Evolutionary conservation across 73 alveolate genomes (phyloP).

Genomic region (Tetrahymena borealis): DNA sequence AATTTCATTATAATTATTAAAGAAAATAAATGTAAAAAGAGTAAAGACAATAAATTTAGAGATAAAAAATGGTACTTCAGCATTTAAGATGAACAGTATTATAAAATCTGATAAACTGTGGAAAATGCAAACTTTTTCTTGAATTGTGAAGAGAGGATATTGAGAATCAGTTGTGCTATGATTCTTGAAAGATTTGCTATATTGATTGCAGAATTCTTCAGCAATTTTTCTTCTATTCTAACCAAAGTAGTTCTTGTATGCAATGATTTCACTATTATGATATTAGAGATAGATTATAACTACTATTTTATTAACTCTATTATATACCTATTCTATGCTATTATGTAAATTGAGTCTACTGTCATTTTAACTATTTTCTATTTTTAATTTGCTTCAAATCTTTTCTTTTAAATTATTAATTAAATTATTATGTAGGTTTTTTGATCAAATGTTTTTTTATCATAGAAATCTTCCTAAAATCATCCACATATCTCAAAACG

Average conservation of each 20-base stretch:
- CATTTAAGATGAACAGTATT: constrained; percentile 15
- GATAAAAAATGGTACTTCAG: constrained; percentile 20
- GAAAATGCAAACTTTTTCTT: constrained; percentile 22
- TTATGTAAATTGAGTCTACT: constrained; percentile 27
- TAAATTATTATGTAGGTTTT: neutral
- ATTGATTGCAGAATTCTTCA: constrained; percentile 20
- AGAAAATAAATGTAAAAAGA: too few relatives aligned
- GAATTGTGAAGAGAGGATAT: constrained; percentile 25
- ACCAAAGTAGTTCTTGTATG: constrained; percentile 18
- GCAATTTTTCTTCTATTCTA: constrained; percentile 18
- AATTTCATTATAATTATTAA: neutral
- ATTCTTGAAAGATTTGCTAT: constrained; percentile 12
- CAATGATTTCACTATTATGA: constrained; percentile 21
- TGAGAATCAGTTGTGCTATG: constrained; percentile 3
- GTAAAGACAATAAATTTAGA: too few relatives aligned
- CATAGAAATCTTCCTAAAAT: neutral
- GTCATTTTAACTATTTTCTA: neutral
- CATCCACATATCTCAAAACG: neutral
- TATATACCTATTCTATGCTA: constrained; percentile 32
- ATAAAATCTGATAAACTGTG: constrained; percentile 22
- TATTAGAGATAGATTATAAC: neutral
- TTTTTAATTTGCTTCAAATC: neutral
- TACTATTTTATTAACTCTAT: neutral
- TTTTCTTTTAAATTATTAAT: neutral
- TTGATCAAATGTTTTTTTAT: neutral